phyloP scores from a whole-genome alignment of 495 filamentous ascomycete species.

The Parachaetomium inaequale region DNA sequence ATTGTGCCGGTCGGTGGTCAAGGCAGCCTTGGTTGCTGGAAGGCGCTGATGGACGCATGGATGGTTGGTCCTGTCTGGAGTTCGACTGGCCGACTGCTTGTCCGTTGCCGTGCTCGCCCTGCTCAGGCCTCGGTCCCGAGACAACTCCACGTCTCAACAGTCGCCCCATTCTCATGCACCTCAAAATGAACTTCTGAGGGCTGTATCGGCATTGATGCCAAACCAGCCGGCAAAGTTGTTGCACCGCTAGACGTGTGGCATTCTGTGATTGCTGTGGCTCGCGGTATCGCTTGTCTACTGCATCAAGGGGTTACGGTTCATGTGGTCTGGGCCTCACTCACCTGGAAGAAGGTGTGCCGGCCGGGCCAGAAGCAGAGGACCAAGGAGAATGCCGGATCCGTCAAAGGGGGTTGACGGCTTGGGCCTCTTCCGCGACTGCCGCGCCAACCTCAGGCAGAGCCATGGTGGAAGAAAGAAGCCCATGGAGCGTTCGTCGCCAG shows the following conservation, averaged over 20 bases:
- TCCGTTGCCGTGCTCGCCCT: neutral
- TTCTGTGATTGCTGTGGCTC: constrained; percentile 23
- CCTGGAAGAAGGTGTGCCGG: neutral
- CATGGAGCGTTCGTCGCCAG: no score
- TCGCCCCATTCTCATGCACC: constrained; percentile 18
- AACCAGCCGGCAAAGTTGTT: constrained; percentile 7
- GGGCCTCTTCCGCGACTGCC: constrained; percentile 8
- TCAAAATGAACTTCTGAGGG: neutral
- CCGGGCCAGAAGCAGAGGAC: neutral
- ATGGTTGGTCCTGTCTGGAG: neutral
- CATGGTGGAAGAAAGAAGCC: neutral
- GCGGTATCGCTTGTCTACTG: neutral
- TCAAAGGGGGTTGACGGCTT: neutral
- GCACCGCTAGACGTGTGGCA: constrained; percentile 22
- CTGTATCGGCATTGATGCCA: neutral
- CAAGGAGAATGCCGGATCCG: neutral
- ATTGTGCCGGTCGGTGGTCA: no score
- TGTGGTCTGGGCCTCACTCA: constrained; percentile 3
- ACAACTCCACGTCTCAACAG: constrained; percentile 1
- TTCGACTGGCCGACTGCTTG: neutral
- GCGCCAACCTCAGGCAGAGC: neutral
- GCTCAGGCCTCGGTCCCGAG: neutral
- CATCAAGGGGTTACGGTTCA: constrained; percentile 6
- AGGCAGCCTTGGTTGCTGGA: neutral
- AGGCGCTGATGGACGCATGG: no score